Base-by-base conservation (phyloP, 2,329 filamentous ascomycete genomes). In the Fusarium pininemorale region DNA sequence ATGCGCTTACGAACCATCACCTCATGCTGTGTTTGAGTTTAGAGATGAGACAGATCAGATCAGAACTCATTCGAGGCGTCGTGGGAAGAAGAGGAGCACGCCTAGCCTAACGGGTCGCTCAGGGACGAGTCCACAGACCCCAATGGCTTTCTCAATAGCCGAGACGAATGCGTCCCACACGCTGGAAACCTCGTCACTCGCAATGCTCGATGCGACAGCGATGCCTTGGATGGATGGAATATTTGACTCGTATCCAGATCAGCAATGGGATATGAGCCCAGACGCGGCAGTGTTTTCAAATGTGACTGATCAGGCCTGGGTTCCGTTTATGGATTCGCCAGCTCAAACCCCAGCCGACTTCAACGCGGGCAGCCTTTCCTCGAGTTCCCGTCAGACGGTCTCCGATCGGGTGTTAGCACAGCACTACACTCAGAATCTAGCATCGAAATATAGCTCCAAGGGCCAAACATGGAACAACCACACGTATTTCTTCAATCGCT, bases 51-150 rank as follows among this genome's bases (percentile, higher is more conserved):
- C 51, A 14, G 51, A 55, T 7, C 51, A 55, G 24, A 18, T 41
- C 51, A 41, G 14, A 1, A 28, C 10, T 5, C 51, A 39, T 13
- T 10, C 51, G 0, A 28, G 51, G 24, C 51, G 35, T 28, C 24
- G 51, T 0, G 15, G 24, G 11, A 41, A 28, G 13, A 12, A 5
- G 10, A 54, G 16, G 2, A 38, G 0, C 7, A 53, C 15, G 0
- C 2, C 22, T 3, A 10, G 5, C 5, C 2, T 35, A 2, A 3
- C 30, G 4, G 20, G 8, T 3, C 6, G 8, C 13, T 3, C 11
- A 7, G n/a, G 10, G 0, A n/a, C 26, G 7, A 54, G 10, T 18
- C 5, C 35, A 2, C 51, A 39, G 20, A 3, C 10, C 7, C 24
- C 26, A 1, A 3, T 7, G 2, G 8, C 10, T 0, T 13, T 22